Conservation (phyloP, 139 green algal species). For the Volvox africanus region DNA sequence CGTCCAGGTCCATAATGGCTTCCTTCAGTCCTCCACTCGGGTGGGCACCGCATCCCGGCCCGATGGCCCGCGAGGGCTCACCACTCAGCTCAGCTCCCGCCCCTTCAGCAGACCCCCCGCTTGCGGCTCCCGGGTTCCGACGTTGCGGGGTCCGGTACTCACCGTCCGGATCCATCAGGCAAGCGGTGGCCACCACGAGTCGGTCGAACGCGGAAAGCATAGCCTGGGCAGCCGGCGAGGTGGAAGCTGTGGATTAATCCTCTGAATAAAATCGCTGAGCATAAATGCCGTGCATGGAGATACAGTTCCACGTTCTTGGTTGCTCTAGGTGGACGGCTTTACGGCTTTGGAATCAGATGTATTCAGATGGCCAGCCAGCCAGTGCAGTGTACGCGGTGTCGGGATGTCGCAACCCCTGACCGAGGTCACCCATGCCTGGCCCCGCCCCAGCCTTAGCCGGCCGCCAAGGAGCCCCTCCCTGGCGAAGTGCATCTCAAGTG, state of each 20-base stretch:
- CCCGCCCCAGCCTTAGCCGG: too few relatives aligned
- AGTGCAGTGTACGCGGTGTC: too few relatives aligned
- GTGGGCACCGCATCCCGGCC: background rate
- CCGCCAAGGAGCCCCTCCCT: too few relatives aligned
- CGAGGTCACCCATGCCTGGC: too few relatives aligned
- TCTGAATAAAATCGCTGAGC: too few relatives aligned
- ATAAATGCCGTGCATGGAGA: too few relatives aligned
- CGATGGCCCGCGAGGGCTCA: background rate
- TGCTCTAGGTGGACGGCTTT: too few relatives aligned
- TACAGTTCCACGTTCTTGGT: too few relatives aligned
- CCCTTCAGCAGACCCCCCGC: background rate
- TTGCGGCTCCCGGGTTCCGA: background rate
- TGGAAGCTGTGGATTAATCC: background rate
- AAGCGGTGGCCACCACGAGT: background rate
- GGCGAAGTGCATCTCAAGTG: too few relatives aligned
- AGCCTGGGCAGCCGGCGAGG: background rate
- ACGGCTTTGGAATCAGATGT: too few relatives aligned
- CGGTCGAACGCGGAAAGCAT: background rate
- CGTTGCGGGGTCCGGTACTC: background rate
- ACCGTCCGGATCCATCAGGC: background rate
- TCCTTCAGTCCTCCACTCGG: background rate
- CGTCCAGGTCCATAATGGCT: constrained; percentile 1
- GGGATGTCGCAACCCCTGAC: too few relatives aligned
- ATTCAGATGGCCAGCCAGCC: too few relatives aligned
- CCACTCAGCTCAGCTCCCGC: background rate